Base-by-base conservation (phyloP, 345 rosid species). In the Salix arbutifolia region DNA sequence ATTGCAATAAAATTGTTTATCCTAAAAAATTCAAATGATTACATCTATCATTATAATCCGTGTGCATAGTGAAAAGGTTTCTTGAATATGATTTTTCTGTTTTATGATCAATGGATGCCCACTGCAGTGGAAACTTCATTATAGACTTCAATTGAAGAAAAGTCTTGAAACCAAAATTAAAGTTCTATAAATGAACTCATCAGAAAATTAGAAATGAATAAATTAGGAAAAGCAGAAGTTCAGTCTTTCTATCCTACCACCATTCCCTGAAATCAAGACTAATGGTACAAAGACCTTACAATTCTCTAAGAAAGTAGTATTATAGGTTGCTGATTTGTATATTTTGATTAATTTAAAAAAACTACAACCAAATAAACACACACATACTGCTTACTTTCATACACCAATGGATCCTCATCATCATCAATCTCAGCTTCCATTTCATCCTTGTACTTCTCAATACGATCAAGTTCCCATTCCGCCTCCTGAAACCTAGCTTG, bases 381-480 rank as follows among this genome's bases (percentile, higher is more conserved):
- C 73, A 31, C 64, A 67, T 35, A 68, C 68, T 61, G 86, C 97
- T 88, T 88, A 96, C 99, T 90, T 88, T 96, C 99, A 82, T 96
- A 96, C 64, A 94, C 88, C 61, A 96, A 84, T 83, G 99, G 97
- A 78, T 96, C 99, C 85, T 96, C 99, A 48, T 92, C 97, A 74
- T 96, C 99, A 81, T 96, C 99, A 82, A 92, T 91, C 79, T 96
- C 99, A 87, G 99, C 99, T 86, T 96, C 99, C 97, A 96, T 90
- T 84, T 96, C 99, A 73, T 94, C 99, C 87, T 96, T 96, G 80
- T 86, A 94, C 87, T 85, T 91, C 81, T 96, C 98, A 79, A 96
- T 90, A 69, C 89, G 94, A 77, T 94, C 98, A 81, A 96, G 95
- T 75, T 96, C 99, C 99, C 99, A 96, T 83, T 94, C 97, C 71